Evolutionary conservation across 2,329 filamentous ascomycete species (phyloP).

Genomic region (Trichothecium roseum): DNA sequence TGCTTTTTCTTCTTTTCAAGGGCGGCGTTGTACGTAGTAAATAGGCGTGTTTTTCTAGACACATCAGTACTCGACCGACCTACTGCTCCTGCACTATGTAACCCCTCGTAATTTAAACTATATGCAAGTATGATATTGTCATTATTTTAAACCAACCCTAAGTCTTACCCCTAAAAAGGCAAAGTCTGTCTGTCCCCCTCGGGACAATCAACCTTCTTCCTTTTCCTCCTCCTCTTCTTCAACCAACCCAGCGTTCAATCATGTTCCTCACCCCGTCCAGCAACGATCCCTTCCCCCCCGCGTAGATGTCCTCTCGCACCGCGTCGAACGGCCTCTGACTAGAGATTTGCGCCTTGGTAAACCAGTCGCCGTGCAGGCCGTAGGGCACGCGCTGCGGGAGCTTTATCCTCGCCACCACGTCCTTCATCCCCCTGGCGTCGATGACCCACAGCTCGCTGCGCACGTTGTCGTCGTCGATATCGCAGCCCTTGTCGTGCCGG

Average conservation of each 20-base stretch:
- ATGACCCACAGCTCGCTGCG: slow-evolving; percentile 59
- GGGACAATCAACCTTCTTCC: too few species aligned
- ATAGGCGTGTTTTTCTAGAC: too few species aligned
- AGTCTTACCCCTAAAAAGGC: too few species aligned
- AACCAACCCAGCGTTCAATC: slow-evolving; percentile 4
- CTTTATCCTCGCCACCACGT: slow-evolving; percentile 45
- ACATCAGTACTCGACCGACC: too few species aligned
- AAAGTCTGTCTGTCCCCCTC: too few species aligned
- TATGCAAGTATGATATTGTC: too few species aligned
- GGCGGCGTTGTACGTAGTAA: too few species aligned
- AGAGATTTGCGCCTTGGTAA: slow-evolving; percentile 39
- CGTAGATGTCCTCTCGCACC: not conserved
- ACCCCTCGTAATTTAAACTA: too few species aligned
- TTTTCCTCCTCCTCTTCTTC: not conserved
- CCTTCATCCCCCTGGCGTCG: slow-evolving; percentile 50
- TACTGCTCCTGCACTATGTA: too few species aligned
- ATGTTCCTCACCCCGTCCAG: not conserved
- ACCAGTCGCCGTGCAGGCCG: slow-evolving; percentile 56
- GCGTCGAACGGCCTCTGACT: slow-evolving; percentile 26
- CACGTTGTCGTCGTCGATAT: slow-evolving; percentile 28
- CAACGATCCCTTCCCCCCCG: not conserved
- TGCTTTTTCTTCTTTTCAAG: too few species aligned
- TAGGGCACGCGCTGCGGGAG: slow-evolving; percentile 61
- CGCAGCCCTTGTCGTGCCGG: too few species aligned
- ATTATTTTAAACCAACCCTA: too few species aligned